Evolutionary conservation across 768 basidiomycete genomes (phyloP).

Genomic region (Exidia glandulosa): DNA sequence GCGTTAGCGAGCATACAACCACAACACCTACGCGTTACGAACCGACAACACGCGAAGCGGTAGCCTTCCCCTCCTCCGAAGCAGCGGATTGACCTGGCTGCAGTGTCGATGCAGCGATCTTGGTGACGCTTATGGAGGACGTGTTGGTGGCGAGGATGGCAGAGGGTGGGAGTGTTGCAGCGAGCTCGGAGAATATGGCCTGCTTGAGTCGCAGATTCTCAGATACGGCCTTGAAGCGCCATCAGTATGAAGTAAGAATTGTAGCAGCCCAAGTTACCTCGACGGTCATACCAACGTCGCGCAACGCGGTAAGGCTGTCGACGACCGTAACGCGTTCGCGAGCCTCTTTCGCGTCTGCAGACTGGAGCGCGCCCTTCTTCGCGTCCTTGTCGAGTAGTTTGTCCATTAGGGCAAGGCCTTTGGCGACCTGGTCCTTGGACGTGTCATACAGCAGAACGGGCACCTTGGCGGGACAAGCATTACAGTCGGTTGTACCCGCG

Average conservation of each 20-base stretch:
- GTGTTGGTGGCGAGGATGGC: slow-evolving; percentile 89
- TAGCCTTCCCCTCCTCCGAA: slow-evolving; percentile 50
- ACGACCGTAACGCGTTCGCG: slow-evolving; percentile 53
- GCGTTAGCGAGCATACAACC: no score
- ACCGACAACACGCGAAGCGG: slow-evolving; percentile 76
- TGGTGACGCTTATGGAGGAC: slow-evolving; percentile 88
- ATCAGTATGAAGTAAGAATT: neutral
- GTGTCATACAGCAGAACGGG: slow-evolving; percentile 76
- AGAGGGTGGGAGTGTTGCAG: slow-evolving; percentile 52
- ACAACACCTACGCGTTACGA: no score
- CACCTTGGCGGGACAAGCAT: slow-evolving; percentile 75
- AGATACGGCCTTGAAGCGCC: slow-evolving; percentile 57
- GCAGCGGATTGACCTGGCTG: slow-evolving; percentile 44
- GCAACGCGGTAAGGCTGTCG: slow-evolving; percentile 45
- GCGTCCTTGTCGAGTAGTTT: slow-evolving; percentile 81
- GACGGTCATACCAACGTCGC: slow-evolving; percentile 83
- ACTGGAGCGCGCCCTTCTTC: slow-evolving; percentile 61
- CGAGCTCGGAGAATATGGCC: slow-evolving; percentile 59
- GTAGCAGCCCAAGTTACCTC: no score
- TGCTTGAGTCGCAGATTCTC: slow-evolving; percentile 74
- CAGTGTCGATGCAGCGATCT: slow-evolving; percentile 79
- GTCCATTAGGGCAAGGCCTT: slow-evolving; percentile 65
- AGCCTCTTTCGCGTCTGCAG: slow-evolving; percentile 63
- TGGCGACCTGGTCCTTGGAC: slow-evolving; percentile 59
- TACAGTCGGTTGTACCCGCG: no score